Evolutionary conservation across 192 early-diverging fungal species (phyloP).

Genomic region (Obelidium mucronatum): DNA sequence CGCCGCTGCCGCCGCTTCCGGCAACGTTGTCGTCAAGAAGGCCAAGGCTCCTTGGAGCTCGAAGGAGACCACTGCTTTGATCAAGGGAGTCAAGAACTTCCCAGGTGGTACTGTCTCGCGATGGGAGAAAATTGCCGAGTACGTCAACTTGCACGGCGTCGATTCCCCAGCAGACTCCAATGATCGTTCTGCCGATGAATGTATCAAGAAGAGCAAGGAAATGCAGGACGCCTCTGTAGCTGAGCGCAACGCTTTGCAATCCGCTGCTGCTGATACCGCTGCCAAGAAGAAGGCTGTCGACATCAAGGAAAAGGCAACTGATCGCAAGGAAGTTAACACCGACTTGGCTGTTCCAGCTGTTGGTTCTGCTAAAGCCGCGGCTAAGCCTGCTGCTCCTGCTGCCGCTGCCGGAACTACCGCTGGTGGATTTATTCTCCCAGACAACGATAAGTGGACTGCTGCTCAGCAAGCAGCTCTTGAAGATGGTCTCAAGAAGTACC

Average conservation of each 20-base stretch:
- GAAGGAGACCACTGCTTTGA: slow-evolving; percentile 75
- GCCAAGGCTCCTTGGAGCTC: slow-evolving; percentile 65
- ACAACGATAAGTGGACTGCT: slow-evolving; percentile 49
- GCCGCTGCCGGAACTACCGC: slow-evolving; percentile 20
- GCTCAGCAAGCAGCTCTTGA: slow-evolving; percentile 57
- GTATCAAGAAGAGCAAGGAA: slow-evolving; percentile 73
- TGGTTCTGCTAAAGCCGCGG: slow-evolving; percentile 14
- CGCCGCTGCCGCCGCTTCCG: slow-evolving; percentile 12
- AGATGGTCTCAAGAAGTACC: slow-evolving; percentile 54
- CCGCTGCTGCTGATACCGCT: slow-evolving; percentile 32
- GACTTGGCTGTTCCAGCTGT: slow-evolving; percentile 20
- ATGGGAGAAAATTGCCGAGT: slow-evolving; percentile 84
- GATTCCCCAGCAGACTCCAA: slow-evolving; percentile 52
- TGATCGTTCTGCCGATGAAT: slow-evolving; percentile 65
- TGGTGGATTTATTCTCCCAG: slow-evolving; percentile 36
- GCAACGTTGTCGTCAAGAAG: not conserved
- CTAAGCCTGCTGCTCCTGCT: slow-evolving; percentile 20
- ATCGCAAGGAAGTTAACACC: slow-evolving; percentile 31
- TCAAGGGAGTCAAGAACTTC: slow-evolving; percentile 83
- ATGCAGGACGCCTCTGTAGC: slow-evolving; percentile 65
- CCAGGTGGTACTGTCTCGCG: slow-evolving; percentile 77
- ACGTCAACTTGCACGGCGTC: slow-evolving; percentile 76
- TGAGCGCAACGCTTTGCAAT: slow-evolving; percentile 47
- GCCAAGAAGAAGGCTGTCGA: slow-evolving; percentile 43
- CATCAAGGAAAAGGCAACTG: slow-evolving; percentile 40